Conservation (phyloP, 805 yeast species). For the Scheffersomyces coipomensis region DNA sequence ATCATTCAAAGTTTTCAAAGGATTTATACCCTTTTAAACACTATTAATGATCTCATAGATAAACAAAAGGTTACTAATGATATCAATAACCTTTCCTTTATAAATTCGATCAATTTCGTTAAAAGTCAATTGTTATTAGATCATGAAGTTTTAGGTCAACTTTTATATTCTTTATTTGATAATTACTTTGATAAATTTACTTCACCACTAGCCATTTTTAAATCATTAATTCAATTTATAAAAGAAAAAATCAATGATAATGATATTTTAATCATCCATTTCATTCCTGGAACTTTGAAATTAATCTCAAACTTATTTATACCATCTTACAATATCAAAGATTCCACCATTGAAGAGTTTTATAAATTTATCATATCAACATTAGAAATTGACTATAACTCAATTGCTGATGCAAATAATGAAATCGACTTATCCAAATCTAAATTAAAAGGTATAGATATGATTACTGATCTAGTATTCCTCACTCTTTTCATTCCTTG, state of each 20-base stretch:
- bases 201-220: constrained; percentile 29
- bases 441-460: constrained; percentile 32
- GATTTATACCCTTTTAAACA: constrained; percentile 56
- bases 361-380: constrained; percentile 36
- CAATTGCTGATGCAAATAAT: constrained; percentile 14
- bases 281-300: constrained; percentile 56
- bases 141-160: constrained; percentile 71
- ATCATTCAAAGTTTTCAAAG: constrained; percentile 54
- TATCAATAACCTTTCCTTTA: constrained; percentile 38
- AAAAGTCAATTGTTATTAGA: constrained; percentile 61
- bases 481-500: constrained; percentile 60
- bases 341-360: constrained; percentile 23
- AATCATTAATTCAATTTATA: constrained; percentile 43
- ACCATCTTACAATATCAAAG: constrained; percentile 22
- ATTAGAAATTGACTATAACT: constrained; percentile 22
- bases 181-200: constrained; percentile 31
- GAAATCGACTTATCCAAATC: constrained; percentile 32
- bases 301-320: constrained; percentile 44
- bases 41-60: constrained; percentile 49
- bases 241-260: constrained; percentile 48
- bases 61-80: constrained; percentile 53
- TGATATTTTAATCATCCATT: constrained; percentile 65
- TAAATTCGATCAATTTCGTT: constrained; percentile 48
- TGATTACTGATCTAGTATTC: constrained; percentile 48
- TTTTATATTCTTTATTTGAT: constrained; percentile 52